Conservation (phyloP, 1,284 basidiomycete species). For the Thecaphora thlaspeos region DNA sequence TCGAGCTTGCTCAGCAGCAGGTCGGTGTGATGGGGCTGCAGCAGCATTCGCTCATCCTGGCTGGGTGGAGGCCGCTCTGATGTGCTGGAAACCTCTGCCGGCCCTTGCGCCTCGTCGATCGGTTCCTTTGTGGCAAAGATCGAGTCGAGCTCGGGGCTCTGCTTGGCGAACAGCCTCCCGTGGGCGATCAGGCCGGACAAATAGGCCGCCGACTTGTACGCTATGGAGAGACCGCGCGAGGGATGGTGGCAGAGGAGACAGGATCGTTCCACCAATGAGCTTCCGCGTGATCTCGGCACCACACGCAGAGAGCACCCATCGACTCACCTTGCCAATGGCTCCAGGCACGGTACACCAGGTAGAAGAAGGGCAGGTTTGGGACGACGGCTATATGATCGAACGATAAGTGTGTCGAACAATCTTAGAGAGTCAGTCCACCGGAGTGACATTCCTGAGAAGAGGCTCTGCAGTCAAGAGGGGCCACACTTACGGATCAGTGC, state of each 20-base stretch:
- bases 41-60: conserved; percentile 21
- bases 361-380: conserved; percentile 56
- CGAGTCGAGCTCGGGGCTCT: conserved; percentile 37
- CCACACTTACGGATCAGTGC: conserved; percentile 44
- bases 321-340: conserved; percentile 48
- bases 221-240: no score
- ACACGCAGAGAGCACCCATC: no score
- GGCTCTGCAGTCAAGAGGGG: no score
- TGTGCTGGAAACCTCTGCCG: no score
- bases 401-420: no score
- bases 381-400: conserved; percentile 34
- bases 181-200: conserved; percentile 32
- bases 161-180: conserved; percentile 33
- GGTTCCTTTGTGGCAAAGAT: conserved; percentile 18
- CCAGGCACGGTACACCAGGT: conserved; percentile 53
- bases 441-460: no score
- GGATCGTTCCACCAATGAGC: no score
- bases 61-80: no score
- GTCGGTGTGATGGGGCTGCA: conserved; percentile 22
- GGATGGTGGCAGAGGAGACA: no score
- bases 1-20: conserved; percentile 30
- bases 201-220: conserved; percentile 45
- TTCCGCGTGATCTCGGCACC: no score
- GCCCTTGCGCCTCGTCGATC: conserved; percentile 1
- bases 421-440: conserved; percentile 1